These are phyloP conservation scores for Aspergillus thermomutatus DNA, from an alignment of 2,329 filamentous ascomycete species.

Conservation along the genomic window DNA sequence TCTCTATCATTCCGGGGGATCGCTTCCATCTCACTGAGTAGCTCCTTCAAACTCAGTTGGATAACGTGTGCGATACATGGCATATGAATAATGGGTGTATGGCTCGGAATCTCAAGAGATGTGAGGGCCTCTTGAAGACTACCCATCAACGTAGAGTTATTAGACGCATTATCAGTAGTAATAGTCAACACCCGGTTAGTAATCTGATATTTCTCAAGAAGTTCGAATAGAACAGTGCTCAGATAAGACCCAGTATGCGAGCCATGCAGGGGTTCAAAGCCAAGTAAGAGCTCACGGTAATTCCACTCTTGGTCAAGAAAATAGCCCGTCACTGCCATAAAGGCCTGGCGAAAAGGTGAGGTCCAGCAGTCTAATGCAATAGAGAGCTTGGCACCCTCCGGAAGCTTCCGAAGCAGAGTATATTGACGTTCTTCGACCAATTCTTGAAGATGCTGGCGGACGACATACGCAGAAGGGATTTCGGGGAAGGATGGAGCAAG, in stretches of 20 bases:
- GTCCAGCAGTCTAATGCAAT: no score
- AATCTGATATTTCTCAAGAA: constrained; percentile 1
- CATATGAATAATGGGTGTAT: constrained; percentile 8
- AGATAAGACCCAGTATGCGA: not conserved
- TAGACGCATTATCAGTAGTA: constrained; percentile 5
- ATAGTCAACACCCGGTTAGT: not conserved
- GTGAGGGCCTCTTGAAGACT: not conserved
- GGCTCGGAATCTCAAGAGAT: not conserved
- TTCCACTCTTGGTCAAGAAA: not conserved
- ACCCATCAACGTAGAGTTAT: not conserved
- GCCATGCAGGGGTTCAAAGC: not conserved
- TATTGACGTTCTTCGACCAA: no score
- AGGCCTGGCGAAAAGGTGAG: no score
- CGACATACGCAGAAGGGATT: no score
- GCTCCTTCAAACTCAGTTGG: constrained; percentile 7
- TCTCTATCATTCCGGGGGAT: constrained; percentile 3
- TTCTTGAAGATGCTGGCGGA: no score
- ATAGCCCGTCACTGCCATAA: no score
- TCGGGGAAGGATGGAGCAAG: not conserved
- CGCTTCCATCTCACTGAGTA: constrained; percentile 4
- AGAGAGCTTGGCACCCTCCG: not conserved
- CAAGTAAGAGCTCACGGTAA: not conserved
- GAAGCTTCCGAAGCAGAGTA: no score
- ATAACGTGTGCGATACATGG: constrained; percentile 9
- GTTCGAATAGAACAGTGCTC: not conserved